These are phyloP conservation scores for Macadamia tetraphylla DNA, from an alignment of 164 flowering plant species.

Conservation along the genomic window DNA sequence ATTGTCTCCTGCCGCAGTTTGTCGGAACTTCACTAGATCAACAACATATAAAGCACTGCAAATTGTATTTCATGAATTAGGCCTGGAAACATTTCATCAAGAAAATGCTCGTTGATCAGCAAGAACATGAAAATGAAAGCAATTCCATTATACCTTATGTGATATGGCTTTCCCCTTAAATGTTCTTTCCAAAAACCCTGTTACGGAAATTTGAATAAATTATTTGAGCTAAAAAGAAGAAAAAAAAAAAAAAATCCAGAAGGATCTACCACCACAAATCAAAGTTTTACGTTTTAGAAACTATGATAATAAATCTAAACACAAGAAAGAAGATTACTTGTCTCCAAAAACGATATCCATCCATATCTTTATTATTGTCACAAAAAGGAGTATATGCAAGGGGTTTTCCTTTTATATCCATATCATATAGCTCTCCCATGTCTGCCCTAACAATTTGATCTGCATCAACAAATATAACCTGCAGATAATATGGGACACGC, in stretches of 20 bases:
- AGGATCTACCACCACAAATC: not conserved
- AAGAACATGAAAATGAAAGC: not conserved
- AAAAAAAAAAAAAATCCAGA: not conserved
- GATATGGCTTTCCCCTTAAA: conserved; percentile 88
- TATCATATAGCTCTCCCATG: conserved; percentile 98
- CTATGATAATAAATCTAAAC: not conserved
- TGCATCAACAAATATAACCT: conserved; percentile 99
- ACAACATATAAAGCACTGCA: conserved; percentile 97
- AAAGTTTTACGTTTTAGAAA: not conserved
- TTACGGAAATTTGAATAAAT: not conserved
- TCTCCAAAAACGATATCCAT: conserved; percentile 98
- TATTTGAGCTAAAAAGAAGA: not conserved
- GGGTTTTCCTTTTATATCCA: conserved; percentile 90
- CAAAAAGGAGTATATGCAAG: conserved; percentile 98
- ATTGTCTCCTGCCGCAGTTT: conserved; percentile 99
- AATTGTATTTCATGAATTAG: conserved; percentile 14
- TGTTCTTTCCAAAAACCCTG: conserved; percentile 99
- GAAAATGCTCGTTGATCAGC: not conserved
- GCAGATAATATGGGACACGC: conserved; percentile 18
- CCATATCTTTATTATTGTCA: conserved; percentile 98
- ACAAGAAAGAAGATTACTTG: conserved; percentile 43
- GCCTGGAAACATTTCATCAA: not conserved
- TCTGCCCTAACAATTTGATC: conserved; percentile 93
- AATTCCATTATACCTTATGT: conserved; percentile 58
- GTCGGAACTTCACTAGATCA: conserved; percentile 84